Conservation (phyloP, 441 rosid genomes). For the Melastoma candidum region DNA sequence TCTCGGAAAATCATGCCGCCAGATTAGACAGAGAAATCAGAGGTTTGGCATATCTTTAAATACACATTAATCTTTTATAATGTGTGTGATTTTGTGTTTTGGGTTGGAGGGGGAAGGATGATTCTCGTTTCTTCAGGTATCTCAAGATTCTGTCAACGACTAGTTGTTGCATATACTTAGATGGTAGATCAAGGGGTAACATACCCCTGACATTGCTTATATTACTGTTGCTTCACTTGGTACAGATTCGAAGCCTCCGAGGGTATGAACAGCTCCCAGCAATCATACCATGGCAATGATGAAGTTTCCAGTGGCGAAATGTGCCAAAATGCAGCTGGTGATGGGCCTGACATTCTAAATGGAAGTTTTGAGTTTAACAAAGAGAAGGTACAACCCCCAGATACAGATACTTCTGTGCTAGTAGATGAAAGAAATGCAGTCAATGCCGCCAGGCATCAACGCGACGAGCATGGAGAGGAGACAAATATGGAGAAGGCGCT, state of each 20-base stretch:
- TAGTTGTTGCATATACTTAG: too few relatives aligned
- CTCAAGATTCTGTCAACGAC: too few relatives aligned
- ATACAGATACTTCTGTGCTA: constrained; percentile 20
- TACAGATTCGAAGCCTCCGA: constrained; percentile 39
- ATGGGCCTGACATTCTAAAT: constrained; percentile 17
- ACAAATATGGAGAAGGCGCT: constrained; percentile 73
- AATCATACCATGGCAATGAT: constrained; percentile 33
- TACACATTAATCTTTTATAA: too few relatives aligned
- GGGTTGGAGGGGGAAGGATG: too few relatives aligned
- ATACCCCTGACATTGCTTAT: too few relatives aligned
- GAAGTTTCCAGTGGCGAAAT: constrained; percentile 25
- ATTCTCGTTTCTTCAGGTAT: too few relatives aligned
- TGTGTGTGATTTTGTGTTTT: too few relatives aligned
- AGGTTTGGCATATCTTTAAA: constrained; percentile 26
- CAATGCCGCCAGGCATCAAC: constrained; percentile 16
- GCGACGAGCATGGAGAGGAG: constrained; percentile 27
- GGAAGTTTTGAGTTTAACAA: constrained; percentile 20
- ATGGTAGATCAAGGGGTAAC: too few relatives aligned
- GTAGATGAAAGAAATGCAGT: constrained; percentile 23
- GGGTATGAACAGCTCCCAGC: constrained; percentile 20
- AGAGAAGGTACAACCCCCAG: constrained; percentile 19
- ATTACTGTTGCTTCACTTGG: constrained; percentile 17
- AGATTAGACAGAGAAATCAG: constrained; percentile 49
- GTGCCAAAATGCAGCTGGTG: constrained; percentile 22
- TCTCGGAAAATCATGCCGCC: constrained; percentile 76